Evolutionary conservation across 23 red algal genomes (phyloP), one percentile per base, ranked within the genome.

Genomic region (Gracilaria caudata): DNA sequence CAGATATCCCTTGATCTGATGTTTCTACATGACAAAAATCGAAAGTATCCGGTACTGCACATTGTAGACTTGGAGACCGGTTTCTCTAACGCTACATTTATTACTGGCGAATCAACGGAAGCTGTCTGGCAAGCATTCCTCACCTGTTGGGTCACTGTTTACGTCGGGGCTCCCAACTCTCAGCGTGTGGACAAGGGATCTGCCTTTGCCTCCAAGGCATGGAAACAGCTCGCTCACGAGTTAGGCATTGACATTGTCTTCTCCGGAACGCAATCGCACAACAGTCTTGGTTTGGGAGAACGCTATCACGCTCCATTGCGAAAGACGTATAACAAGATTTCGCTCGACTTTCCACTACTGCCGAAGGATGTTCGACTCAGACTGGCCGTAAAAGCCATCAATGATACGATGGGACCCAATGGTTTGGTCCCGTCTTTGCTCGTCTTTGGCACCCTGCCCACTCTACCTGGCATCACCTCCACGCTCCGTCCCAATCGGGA

Each of bases 1-100:
- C 7, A 53, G 13, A 17, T 53, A 8, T 53, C 49, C 1, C 49
- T 53, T 1, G 49, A 53, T 53, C 49, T 53, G 49, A 53, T 53
- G 49, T 53, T 17, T 53, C 1, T 53, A 13, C 49, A 53, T 2
- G 49, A 53, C 49, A 7, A 53, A 53, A 16, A 16, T 17, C 13
- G 19, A 16, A 53, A 53, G 13, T 16, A 37, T 34, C 38, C 58
- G 11, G 58, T 45, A 20, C 37, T 83, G 1, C 61, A 64, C 16
- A 57, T 64, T 20, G 80, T 83, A n/a, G 80, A 83, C 58, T 23
- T 10, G 60, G 80, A 83, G 4, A 83, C 80, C 17, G 35, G 64
- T 23, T 83, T 53, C 56, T 68, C 56, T 0, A 60, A 33, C 21
- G 80, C 80, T 20, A 7, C 7, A 7, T 83, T 83, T 26, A 0